Percentiles rank a stretch among this genome's conserved stretches.
Conservation (phyloP, 2,329 filamentous ascomycete species). For the Keithomyces neogunnii region DNA sequence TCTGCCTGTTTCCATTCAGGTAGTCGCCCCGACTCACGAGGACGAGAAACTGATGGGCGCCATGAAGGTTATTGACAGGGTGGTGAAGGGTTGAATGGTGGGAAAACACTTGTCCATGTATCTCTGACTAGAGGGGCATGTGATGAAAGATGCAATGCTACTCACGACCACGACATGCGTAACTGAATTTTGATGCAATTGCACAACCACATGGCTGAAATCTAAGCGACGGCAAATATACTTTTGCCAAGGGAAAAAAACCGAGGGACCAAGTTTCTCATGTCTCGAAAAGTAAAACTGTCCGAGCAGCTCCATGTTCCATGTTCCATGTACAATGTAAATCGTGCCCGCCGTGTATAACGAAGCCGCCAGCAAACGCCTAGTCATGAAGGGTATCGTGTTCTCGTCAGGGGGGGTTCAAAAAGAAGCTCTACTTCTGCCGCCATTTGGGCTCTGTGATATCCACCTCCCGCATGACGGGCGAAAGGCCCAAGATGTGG, state of each 20-base stretch:
- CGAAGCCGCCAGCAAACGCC: neutral
- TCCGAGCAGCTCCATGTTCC: too few species aligned
- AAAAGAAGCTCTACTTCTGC: neutral
- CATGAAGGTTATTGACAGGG: conserved; percentile 9
- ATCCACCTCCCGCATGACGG: conserved; percentile 17
- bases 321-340: too few species aligned
- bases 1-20: conserved; percentile 12
- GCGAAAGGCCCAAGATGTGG: neutral
- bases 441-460: conserved; percentile 20
- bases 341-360: neutral
- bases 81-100: neutral
- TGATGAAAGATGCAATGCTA: too few species aligned
- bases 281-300: too few species aligned
- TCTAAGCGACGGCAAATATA: too few species aligned
- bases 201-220: too few species aligned
- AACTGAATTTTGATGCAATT: too few species aligned
- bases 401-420: neutral
- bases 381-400: neutral
- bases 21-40: conserved; percentile 10
- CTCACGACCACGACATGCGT: neutral
- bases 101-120: too few species aligned
- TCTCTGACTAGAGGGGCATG: too few species aligned
- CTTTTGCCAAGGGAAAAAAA: too few species aligned
- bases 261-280: too few species aligned
- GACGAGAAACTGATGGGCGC: conserved; percentile 12